These are phyloP conservation scores for Kappamyces sp. DNA, from an alignment of 192 early-diverging fungal genomes.

Conservation along the genomic window DNA sequence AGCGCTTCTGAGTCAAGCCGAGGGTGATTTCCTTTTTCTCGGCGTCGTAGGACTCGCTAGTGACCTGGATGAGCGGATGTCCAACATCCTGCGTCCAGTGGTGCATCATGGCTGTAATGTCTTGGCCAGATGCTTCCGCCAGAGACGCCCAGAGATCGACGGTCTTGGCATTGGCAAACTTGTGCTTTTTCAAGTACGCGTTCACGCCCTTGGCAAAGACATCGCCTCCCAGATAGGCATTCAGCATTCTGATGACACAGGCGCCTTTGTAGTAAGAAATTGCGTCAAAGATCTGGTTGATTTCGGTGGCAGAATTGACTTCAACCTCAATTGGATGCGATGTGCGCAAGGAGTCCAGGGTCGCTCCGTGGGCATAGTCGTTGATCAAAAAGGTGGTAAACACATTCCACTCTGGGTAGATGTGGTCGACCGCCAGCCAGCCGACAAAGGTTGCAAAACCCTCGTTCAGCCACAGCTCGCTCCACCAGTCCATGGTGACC, in stretches of 20 bases:
- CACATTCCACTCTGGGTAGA: constrained; percentile 82
- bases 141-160: constrained; percentile 74
- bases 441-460: constrained; percentile 89
- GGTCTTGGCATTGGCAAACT: constrained; percentile 71
- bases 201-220: constrained; percentile 16
- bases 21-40: constrained; percentile 22
- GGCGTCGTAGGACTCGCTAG: constrained; percentile 31
- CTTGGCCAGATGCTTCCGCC: constrained; percentile 62
- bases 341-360: constrained; percentile 65
- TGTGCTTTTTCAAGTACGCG: constrained; percentile 61
- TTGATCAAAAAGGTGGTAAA: constrained; percentile 75
- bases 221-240: constrained; percentile 30
- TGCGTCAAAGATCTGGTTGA: constrained; percentile 82
- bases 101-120: constrained; percentile 70
- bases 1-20: constrained; percentile 64
- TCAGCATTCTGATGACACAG: constrained; percentile 79
- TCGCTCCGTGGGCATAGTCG: constrained; percentile 62
- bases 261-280: constrained; percentile 77
- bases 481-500: constrained; percentile 86
- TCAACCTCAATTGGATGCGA: constrained; percentile 81
- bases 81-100: constrained; percentile 73
- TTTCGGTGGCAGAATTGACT: constrained; percentile 69
- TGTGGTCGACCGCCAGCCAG: constrained; percentile 66
- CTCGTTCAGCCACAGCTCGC: constrained; percentile 81
- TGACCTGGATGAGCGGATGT: constrained; percentile 64